Evolutionary conservation across 2,329 filamentous ascomycete genomes (phyloP), one percentile per base, ranked within the genome.

Genomic region (Alternaria gaisen): DNA sequence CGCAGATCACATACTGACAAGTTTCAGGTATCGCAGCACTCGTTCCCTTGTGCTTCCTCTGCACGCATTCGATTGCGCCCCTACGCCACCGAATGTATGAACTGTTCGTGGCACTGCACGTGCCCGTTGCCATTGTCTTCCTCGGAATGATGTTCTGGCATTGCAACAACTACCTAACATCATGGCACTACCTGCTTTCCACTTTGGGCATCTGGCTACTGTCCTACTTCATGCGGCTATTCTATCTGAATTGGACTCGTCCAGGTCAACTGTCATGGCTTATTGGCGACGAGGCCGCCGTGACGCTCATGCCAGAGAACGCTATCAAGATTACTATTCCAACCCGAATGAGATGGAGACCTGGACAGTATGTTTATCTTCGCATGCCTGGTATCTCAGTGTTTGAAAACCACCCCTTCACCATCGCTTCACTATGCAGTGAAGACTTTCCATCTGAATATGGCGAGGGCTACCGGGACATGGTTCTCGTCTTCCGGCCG

Each of bases 271-370:
- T 91, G 67, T 89, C 93, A 0, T 97, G 92, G 82, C 82, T 97
- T 70, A 91, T 97, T 43, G 94, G 94, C 48, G 94, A 98, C 70
- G 93, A 97, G 79, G 93, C 92, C 0, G 92, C 93, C 26, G 89
- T 97, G 40, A 95, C 92, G 1, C 84, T 97, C 24, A 90, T 98
- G 83, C 90, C 93, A 3, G 93, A 97, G 72, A 94, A 96, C 73
- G 92, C 93, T n/a, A 90, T 98, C 81, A 97, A 97, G 78, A 87
- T 98, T 68, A 97, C 94, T 0, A 91, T 98, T 52, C 93, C 94
- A 1, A 97, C 94, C 0, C 92, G 94, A 77, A 91, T 96, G 86
- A 90, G 88, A 64, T 98, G 94, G 94, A 90, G 88, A 74, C 93
- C 94, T 0, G 95, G 94, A 5, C 95, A 98, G 78, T 97, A 96